Evolutionary conservation across 495 filamentous ascomycete species (phyloP).

Genomic region (Cudoniella acicularis): DNA sequence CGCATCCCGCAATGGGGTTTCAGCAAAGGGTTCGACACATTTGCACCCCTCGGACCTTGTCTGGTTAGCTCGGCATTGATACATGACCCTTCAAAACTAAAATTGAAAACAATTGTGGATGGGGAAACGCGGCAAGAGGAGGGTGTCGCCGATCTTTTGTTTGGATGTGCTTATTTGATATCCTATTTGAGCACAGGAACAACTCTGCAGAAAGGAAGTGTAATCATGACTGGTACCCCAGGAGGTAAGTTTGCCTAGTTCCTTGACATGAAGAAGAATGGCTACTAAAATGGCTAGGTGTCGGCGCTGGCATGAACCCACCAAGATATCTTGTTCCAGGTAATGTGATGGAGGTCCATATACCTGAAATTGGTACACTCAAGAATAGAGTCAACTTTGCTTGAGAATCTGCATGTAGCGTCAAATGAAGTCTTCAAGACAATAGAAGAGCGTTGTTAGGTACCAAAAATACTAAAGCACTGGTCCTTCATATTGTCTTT

Average conservation of each 20-base stretch:
- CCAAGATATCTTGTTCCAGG: slow-evolving; percentile 35
- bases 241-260: slow-evolving; percentile 21
- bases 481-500: too few species aligned
- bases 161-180: slow-evolving; percentile 24
- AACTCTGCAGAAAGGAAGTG: slow-evolving; percentile 24
- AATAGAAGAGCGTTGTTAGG: too few species aligned
- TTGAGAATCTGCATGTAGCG: too few species aligned
- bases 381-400: slow-evolving; percentile 29
- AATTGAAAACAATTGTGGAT: slow-evolving; percentile 37
- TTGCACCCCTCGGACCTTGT: slow-evolving; percentile 32
- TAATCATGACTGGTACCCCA: slow-evolving; percentile 31
- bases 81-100: slow-evolving; percentile 11
- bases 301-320: slow-evolving; percentile 32
- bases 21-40: slow-evolving; percentile 29
- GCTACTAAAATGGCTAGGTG: slow-evolving; percentile 22
- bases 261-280: not conserved
- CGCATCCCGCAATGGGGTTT: slow-evolving; percentile 25
- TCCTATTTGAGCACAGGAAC: slow-evolving; percentile 17
- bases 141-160: slow-evolving; percentile 35
- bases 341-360: slow-evolving; percentile 35
- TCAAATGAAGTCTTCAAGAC: too few species aligned
- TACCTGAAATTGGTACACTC: slow-evolving; percentile 35
- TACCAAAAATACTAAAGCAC: too few species aligned
- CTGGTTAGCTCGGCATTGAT: slow-evolving; percentile 29
- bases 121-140: slow-evolving; percentile 37